Base-by-base conservation (phyloP, 2,329 filamentous ascomycete species). In the Incumbomyces lentus region DNA sequence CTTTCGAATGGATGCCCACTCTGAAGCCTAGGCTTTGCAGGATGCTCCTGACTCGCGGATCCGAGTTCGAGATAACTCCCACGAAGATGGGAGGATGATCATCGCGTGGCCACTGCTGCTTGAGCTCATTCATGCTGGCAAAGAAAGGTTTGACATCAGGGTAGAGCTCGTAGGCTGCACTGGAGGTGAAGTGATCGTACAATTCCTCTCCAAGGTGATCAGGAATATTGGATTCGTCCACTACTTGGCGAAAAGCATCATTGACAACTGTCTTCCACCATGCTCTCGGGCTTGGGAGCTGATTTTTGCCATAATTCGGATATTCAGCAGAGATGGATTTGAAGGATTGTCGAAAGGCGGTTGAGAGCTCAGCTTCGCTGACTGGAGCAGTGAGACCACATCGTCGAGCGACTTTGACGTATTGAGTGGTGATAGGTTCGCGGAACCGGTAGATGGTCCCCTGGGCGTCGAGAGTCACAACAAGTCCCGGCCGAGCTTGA, bases 391-490 rank as follows among this genome's bases (percentile, higher is more conserved):
- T 44, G n/a, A 69, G 51, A 14, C 64, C 61, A 52, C 62, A 66
- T 45, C 58, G 46, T 48, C 61, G 58, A 12, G 67, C 68, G 40
- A 62, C 56, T 10, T 61, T 52, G 19, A 63, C 57, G 56, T 71
- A 71, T 52, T 68, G 65, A 6, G 60, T 55, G 6, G 63, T 57
- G 29, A 71, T 55, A 1, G 68, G 61, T 2, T 55, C 52, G 47
- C 62, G 62, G 1, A 68, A 68, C 42, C 64, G 53, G 53, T 70
- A 70, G 40, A 71, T 50, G 2, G 68, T 71, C 17, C 61, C 63
- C 47, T 70, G 68, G 30, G 68, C 68, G 55, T 71, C 68, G 34
- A 71, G 55, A 30, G 68, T 70, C 16, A 71, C 58, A 30, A 70
- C 62, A 19, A 71, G 19, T 5, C 44, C 44, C 2, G 22, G 22